These are phyloP conservation scores for Peronospora tabacina DNA, from an alignment of 352 stramenopile species.

Conservation along the genomic window DNA sequence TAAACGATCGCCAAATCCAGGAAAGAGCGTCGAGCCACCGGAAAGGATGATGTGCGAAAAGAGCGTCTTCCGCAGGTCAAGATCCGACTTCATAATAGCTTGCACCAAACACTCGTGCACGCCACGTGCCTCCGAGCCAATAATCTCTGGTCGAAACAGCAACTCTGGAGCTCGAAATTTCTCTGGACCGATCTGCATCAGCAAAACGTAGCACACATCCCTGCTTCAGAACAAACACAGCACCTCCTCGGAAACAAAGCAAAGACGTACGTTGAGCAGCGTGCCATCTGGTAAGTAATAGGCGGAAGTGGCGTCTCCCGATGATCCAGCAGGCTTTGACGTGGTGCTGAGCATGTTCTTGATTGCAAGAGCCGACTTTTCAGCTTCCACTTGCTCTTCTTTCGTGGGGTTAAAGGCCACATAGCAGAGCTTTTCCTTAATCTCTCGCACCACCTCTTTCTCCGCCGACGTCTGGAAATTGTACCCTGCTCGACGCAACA, in stretches of 20 bases:
- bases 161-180: slow-evolving; percentile 76
- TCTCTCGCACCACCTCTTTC: slow-evolving; percentile 80
- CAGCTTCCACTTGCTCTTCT: slow-evolving; percentile 72
- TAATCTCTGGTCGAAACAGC: slow-evolving; percentile 77
- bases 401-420: slow-evolving; percentile 80
- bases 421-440: slow-evolving; percentile 86
- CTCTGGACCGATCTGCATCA: slow-evolving; percentile 60
- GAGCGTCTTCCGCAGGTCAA: slow-evolving; percentile 92
- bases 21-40: slow-evolving; percentile 92
- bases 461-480: slow-evolving; percentile 87
- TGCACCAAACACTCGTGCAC: slow-evolving; percentile 86
- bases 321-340: slow-evolving; percentile 26
- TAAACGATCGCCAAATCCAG: slow-evolving; percentile 92
- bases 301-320: slow-evolving; percentile 48
- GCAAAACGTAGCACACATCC: slow-evolving; percentile 1
- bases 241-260: not conserved
- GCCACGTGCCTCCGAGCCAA: slow-evolving; percentile 70
- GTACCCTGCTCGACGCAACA: slow-evolving; percentile 71
- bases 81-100: slow-evolving; percentile 95
- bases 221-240: not conserved
- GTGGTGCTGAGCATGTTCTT: slow-evolving; percentile 50
- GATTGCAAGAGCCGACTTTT: slow-evolving; percentile 45
- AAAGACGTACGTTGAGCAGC: slow-evolving; percentile 57
- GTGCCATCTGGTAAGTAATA: slow-evolving; percentile 82
- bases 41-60: slow-evolving; percentile 91